Conservation (phyloP, 2,329 filamentous ascomycete species). For the Aspergillus tanneri region DNA sequence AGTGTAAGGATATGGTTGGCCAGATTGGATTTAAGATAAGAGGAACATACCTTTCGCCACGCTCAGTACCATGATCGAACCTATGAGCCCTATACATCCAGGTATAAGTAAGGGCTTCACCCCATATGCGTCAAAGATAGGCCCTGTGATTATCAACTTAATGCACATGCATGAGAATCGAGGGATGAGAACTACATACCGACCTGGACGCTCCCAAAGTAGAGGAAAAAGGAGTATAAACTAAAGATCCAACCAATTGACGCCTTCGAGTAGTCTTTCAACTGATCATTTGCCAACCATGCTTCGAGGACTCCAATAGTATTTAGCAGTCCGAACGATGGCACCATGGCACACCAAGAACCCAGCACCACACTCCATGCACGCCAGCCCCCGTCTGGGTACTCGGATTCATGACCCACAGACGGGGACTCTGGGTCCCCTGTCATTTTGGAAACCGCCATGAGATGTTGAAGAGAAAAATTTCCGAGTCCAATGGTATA, state of each 20-base stretch:
- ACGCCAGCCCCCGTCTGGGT: slow-evolving; percentile 1
- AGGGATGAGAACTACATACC: background rate
- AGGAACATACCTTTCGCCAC: no score
- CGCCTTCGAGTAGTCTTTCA: background rate
- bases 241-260: slow-evolving; percentile 3
- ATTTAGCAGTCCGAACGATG: background rate
- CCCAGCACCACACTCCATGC: slow-evolving; percentile 43
- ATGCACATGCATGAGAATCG: background rate
- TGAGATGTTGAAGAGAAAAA: no score
- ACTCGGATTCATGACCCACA: no score
- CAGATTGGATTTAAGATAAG: background rate
- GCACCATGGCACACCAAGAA: slow-evolving; percentile 35
- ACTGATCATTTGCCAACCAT: background rate
- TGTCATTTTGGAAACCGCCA: no score
- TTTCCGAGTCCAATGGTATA: no score
- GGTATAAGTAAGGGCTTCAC: slow-evolving; percentile 30
- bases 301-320: slow-evolving; percentile 2
- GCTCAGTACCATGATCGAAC: background rate
- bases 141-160: background rate
- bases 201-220: slow-evolving; percentile 2
- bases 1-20: background rate
- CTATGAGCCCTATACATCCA: slow-evolving; percentile 17
- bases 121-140: background rate
- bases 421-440: no score
- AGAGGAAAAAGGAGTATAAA: background rate